Base-by-base conservation (phyloP, 768 basidiomycete species). In the Crucibulum laeve region DNA sequence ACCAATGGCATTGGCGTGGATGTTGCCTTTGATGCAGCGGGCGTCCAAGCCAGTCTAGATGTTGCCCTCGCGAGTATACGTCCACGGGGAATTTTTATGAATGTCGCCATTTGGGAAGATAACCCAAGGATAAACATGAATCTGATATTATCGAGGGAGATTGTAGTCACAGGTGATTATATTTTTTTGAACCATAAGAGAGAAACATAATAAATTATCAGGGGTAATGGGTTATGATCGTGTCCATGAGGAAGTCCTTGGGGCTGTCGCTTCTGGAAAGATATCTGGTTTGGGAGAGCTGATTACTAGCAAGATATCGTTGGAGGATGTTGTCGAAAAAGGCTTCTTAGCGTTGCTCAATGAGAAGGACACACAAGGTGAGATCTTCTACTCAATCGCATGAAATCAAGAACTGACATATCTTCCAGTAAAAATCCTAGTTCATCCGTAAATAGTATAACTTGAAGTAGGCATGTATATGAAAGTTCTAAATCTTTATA, bases 1-100 rank as follows among this genome's bases (percentile, higher is more conserved):
- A 72, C 60, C 11, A 49, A 42, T 24, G 58, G 57, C 10, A 32
- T 50, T 3, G 74, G 74, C 19, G 70, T 70, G 7, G 69, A 74
- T 45, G 58, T 74, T 35, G 70, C 63, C 3, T 74, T 73, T 49
- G 76, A 77, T 35, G 71, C 72, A 14, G 70, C 73, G 3, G 74
- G 74, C 0, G 49, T 63, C 2, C 68, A 72, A 47, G 55, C 56
- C 11, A 61, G 64, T 34, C 42, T 75, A 11, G 62, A 68, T 25
- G 49, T 60, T 5, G 69, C 64, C 5, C 51, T 76, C 11, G 26
- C 42, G 5, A 62, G 65, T 21, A 55, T 73, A 7, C 62, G 66
- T 18, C 55, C 67, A 0, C 51, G 67, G 25, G 74, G 76, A 14
- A 62, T 54, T 0, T 49, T 72, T 18, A 54, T 73, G 13, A 69